These are phyloP conservation scores for Solanum chilense DNA, from an alignment of 257 asterid species.

Conservation along the genomic window DNA sequence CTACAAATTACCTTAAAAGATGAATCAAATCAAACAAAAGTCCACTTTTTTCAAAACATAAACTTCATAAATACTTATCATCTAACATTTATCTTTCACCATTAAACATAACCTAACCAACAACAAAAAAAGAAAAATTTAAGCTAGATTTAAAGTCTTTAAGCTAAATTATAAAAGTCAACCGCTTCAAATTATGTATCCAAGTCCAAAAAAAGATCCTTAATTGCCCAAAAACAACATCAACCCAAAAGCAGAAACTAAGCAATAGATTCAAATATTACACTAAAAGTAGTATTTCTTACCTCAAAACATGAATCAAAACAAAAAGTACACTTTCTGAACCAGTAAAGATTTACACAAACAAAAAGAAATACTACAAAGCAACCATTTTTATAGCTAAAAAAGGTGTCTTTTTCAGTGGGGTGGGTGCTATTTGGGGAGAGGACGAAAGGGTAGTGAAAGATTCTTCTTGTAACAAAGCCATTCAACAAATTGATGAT, in stretches of 20 bases:
- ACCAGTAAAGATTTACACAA: not conserved
- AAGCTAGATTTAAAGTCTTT: not conserved
- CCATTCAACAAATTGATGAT: not conserved
- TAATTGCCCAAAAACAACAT: not conserved
- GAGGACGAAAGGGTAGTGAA: not conserved
- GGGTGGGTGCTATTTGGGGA: not conserved
- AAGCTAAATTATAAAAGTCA: not conserved
- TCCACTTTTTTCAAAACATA: not conserved
- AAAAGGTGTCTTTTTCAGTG: not conserved
- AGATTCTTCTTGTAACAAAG: not conserved
- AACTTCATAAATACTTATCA: not conserved
- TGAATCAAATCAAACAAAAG: not conserved
- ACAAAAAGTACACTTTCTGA: not conserved
- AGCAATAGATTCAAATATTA: not conserved
- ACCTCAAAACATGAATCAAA: not conserved
- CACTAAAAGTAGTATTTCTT: not conserved
- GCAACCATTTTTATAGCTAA: not conserved
- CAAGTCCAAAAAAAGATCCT: not conserved
- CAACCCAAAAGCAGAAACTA: not conserved
- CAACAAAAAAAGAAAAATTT: not conserved
- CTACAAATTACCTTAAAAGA: not conserved
- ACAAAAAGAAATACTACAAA: not conserved
- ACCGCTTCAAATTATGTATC: not conserved
- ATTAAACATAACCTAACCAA: not conserved
- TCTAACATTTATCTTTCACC: not conserved